Evolutionary conservation across 306 rosid species (phyloP), one percentile per base, ranked within the genome.

Genomic region (Oemleria cerasiformis): DNA sequence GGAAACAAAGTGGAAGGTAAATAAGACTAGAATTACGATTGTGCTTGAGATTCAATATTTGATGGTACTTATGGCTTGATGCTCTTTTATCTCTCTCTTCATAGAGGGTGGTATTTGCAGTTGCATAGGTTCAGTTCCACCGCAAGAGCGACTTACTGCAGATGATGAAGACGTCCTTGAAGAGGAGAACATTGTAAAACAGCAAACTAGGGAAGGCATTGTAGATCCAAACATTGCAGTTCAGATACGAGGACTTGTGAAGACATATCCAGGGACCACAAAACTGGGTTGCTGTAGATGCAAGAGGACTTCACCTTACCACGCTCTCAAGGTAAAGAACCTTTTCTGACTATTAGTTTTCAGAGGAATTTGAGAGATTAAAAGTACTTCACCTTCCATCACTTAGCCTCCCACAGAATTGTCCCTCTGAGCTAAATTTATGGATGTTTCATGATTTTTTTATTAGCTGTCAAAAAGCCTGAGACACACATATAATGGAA

Each of bases 91-190:
- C 21, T 76, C 43, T 74, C 45, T 20, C 67, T 57, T 71, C 63
- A 42, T 48, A 94, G 98, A 94, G 88, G 96, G 98, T 65, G 85
- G 96, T 40, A 23, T 88, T 82, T 92, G 88, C 84, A 90, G 91
- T 80, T 90, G 96, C 88, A 39, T 84, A 5, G 80, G 75, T 71
- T 88, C 96, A 71, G 47, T 73, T 75, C 84, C 86, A 4, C 78
- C 48, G 64, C 81, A 71, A 69, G 97, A 85, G 77, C 77, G 36
- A 49, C 25, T 71, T 71, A 68, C 79, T 45, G 84, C 96, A 65
- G 97, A 92, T 82, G 96, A 90, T 86, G 92, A 86, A 78, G 98
- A 92, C 82, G 98, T 92, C 53, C 87, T 82, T 73, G 88, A 88
- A 79, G 98, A 90, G 82, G 92, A 90, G 88, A 86, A 74, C 75